Percentiles rank a stretch among this genome's conserved stretches.
phyloP scores from a whole-genome alignment of 1,139 yeast species.

The Kodamaea derodonti region DNA sequence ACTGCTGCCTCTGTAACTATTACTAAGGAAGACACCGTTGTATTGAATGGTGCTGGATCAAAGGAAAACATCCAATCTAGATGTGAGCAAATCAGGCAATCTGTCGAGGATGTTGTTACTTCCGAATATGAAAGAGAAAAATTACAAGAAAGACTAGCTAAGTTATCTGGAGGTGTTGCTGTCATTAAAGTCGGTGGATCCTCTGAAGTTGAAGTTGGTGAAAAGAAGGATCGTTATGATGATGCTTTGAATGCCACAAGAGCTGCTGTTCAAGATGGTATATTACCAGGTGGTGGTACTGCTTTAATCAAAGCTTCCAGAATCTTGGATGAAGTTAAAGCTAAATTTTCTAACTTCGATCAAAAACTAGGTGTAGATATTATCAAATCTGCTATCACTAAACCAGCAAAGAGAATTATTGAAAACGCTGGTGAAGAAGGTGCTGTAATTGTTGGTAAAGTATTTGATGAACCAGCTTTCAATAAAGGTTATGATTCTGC shows the following conservation, averaged over 20 bases:
- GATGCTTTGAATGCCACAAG: conserved; percentile 99
- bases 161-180: conserved; percentile 98
- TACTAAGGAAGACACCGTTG: conserved; percentile 96
- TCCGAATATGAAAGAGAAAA: conserved; percentile 97
- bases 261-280: conserved; percentile 99
- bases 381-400: conserved; percentile 91
- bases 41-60: conserved; percentile 92
- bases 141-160: conserved; percentile 97
- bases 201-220: conserved; percentile 98
- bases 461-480: conserved; percentile 82
- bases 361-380: conserved; percentile 97
- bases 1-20: conserved; percentile 89
- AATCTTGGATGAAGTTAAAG: conserved; percentile 69
- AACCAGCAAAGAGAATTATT: conserved; percentile 95
- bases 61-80: conserved; percentile 86
- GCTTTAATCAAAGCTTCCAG: conserved; percentile 94
- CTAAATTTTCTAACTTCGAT: conserved; percentile 80
- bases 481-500: conserved; percentile 93
- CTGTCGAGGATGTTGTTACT: conserved; percentile 71
- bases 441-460: conserved; percentile 93
- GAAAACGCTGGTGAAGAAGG: conserved; percentile 99
- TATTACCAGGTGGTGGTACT: conserved; percentile 99
- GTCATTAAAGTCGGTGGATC: conserved; percentile 98
- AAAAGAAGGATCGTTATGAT: conserved; percentile 99
- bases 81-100: conserved; percentile 92